These are phyloP conservation scores for Aspergillus quadrilineatus DNA, from an alignment of 2,329 filamentous ascomycete genomes.

Conservation along the genomic window DNA sequence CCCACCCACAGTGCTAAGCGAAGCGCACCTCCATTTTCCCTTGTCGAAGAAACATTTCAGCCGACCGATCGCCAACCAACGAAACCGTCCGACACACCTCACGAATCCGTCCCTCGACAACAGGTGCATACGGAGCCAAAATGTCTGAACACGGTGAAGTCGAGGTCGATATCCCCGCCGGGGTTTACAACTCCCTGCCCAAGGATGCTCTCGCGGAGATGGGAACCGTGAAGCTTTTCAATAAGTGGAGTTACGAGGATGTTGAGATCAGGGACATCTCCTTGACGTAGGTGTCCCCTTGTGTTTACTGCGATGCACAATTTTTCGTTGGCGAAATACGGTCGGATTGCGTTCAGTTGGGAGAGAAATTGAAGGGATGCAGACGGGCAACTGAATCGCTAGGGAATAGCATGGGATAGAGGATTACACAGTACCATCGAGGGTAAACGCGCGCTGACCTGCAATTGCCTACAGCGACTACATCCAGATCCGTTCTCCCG, in stretches of 20 bases:
- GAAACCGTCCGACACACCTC: slow-evolving; percentile 29
- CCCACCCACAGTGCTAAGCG: slow-evolving; percentile 45
- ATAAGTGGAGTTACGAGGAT: slow-evolving; percentile 98
- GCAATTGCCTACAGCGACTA: slow-evolving; percentile 71
- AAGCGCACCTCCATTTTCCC: slow-evolving; percentile 43
- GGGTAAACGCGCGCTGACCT: slow-evolving; percentile 32
- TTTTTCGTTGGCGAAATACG: slow-evolving; percentile 3
- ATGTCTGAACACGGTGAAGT: slow-evolving; percentile 97
- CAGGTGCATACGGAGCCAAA: slow-evolving; percentile 48
- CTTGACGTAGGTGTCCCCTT: slow-evolving; percentile 76
- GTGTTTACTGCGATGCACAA: slow-evolving; percentile 27
- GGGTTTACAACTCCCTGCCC: slow-evolving; percentile 74
- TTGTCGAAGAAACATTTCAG: slow-evolving; percentile 35
- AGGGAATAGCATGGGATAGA: slow-evolving; percentile 3
- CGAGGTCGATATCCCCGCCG: slow-evolving; percentile 77
- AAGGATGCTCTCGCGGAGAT: slow-evolving; percentile 89
- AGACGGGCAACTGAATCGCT: slow-evolving; percentile 10
- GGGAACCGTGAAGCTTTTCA: slow-evolving; percentile 94
- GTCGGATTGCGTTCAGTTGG: slow-evolving; percentile 10
- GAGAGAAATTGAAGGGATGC: background rate
- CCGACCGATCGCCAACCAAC: slow-evolving; percentile 40
- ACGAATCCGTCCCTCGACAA: slow-evolving; percentile 42
- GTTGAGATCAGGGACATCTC: slow-evolving; percentile 99
- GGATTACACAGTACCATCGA: background rate
- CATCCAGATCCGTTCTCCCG: slow-evolving; percentile 98